Base-by-base conservation (phyloP, 495 filamentous ascomycete genomes). In the Penicillium crystallinum region DNA sequence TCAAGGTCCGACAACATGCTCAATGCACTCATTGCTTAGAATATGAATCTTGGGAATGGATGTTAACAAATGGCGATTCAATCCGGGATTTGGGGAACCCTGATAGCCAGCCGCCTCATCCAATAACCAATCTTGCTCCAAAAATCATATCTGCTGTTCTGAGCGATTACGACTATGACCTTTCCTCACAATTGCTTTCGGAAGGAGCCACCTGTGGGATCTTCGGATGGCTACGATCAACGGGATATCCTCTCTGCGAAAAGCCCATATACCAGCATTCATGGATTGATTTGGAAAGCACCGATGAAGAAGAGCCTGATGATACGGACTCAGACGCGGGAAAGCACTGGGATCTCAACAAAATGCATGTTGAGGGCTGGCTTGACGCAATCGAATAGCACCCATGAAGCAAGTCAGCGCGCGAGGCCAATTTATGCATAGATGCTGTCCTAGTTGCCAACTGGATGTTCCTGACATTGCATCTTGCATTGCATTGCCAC, bases 211-310 rank as follows among this genome's bases (percentile, higher is more conserved):
- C 55, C 15, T 42, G 42, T 10, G 61, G 61, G 9, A 65, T 69
- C 48, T 66, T 55, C 27, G 39, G 15, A 46, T 55, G 52, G 57
- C 22, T 55, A 7, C 49, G 52, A 50, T 55, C 49, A 12, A 59
- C 53, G 33, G 57, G 57, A 15, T 59, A 53, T 12, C 38, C 52
- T 10, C 7, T 19, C 15, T 49, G 11, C 36, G 66, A 69, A 55
- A 65, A 39, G 46, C n/a, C 25, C 12, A 54, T 69, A 39, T 65
- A 69, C 46, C 45, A 63, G 40, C 61, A 66, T 57, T 62, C 66
- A 12, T 69, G 63, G 66, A 40, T 66, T 21, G 66, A 64, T 41
- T 22, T 66, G 17, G 63, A 59, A 54, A 48, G 25, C 56, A 49
- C 50, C 19, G 62, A 65, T 21, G 57, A 65, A 34, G 64, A 61